Base-by-base conservation (phyloP, 768 basidiomycete genomes). In the Infundibulicybe gibba region DNA sequence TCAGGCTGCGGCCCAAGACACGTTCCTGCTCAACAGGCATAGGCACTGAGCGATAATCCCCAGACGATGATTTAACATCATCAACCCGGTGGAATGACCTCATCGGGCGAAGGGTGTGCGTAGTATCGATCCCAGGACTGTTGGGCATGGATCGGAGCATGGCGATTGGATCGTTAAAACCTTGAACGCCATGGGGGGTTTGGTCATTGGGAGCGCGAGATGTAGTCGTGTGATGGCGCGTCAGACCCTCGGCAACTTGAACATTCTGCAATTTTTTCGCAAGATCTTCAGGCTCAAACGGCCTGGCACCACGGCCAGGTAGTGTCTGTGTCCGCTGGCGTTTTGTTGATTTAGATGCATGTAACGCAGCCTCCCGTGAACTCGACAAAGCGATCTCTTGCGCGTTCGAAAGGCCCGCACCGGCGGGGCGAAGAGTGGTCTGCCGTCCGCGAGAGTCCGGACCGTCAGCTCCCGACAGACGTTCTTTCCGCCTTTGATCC, bases 11-110 rank as follows among this genome's bases (percentile, higher is more conserved):
- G 37, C 59, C 61, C 37, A 72, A 48, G 40, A 57, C 58, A 34
- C 61, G 61, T 32, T 63, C 61, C 8, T 58, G 49, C 35, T 71
- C 70, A 3, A 41, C 37, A 21, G 69, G 66, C 19, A 67, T 43
- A 8, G 70, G 65, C 16, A 59, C 58, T n/a, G 60, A 47, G 33
- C 50, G 55, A 48, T 59, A 52, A 31, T 63, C 63, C 25, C 25
- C 25, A 8, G 25, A 25, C 25, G 25, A 25, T 8, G 25, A 25
- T 25, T 25, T 25, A 4, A 25, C 25, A 25, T 25, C 25, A 6
- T 75, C 74, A 1, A 57, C 45, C 31, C 73, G 77, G 55, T 80
- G 83, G 67, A 89, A 83, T 6, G 87, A 87, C 14, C 80, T 75
- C 72, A 67, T 68, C 16, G 74, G 64, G 15, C 75, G 76, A 21